These are phyloP conservation scores for Saussurea involucrata DNA, from an alignment of 129 eudicot species.

Conservation along the genomic window DNA sequence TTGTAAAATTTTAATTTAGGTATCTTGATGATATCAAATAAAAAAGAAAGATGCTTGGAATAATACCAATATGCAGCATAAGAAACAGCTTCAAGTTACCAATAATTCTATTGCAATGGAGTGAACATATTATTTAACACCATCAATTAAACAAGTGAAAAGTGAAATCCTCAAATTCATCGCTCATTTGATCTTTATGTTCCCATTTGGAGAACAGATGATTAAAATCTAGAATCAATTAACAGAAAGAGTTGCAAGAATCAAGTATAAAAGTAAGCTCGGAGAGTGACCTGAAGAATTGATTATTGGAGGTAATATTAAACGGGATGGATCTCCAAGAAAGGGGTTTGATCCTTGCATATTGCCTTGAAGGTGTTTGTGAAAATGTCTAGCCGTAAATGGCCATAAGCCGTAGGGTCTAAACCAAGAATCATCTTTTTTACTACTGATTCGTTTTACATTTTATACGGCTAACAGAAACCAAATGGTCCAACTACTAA, in stretches of 20 bases:
- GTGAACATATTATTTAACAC: background rate
- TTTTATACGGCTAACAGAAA: no score
- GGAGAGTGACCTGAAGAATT: slow-evolving; percentile 16
- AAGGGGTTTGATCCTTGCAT: slow-evolving; percentile 8
- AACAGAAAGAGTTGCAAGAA: background rate
- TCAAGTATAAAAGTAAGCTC: background rate
- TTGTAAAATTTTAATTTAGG: background rate
- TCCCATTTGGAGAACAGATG: background rate
- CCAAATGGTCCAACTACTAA: no score
- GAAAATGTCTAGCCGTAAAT: slow-evolving; percentile 8
- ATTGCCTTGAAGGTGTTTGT: slow-evolving; percentile 18
- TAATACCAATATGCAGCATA: slow-evolving; percentile 8
- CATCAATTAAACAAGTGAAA: background rate
- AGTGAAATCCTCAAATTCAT: background rate
- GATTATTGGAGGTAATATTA: background rate
- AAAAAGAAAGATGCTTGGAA: slow-evolving; percentile 10
- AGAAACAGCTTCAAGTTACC: background rate
- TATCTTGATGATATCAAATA: background rate
- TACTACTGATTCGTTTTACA: background rate
- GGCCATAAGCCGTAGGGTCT: background rate
- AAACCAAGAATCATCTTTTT: background rate
- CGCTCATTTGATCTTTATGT: background rate
- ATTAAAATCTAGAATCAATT: background rate
- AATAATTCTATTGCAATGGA: background rate
- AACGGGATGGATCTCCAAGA: slow-evolving; percentile 6